These are phyloP conservation scores for Dissophora globulifera DNA, from an alignment of 192 early-diverging fungal species.

Conservation along the genomic window DNA sequence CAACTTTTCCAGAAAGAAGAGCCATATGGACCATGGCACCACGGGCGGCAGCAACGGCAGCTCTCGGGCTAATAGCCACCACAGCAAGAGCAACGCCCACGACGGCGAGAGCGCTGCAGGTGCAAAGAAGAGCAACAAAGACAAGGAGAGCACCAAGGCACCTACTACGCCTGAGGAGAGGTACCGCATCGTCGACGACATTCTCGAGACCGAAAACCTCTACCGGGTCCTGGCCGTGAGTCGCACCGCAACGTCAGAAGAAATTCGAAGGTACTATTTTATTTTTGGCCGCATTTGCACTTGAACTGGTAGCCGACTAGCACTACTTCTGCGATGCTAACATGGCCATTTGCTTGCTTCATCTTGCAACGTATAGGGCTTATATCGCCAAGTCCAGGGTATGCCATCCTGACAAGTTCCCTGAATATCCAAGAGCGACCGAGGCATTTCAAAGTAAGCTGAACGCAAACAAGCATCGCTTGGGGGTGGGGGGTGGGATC, in stretches of 20 bases:
- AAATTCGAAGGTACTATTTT: slow-evolving; percentile 60
- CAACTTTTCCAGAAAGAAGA: slow-evolving; percentile 39
- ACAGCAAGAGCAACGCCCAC: slow-evolving; percentile 5
- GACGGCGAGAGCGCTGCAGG: not conserved
- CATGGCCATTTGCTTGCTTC: not conserved
- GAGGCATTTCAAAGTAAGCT: slow-evolving; percentile 67
- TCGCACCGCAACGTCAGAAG: slow-evolving; percentile 53
- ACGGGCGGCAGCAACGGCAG: not conserved
- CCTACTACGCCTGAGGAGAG: slow-evolving; percentile 40
- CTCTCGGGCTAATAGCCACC: not conserved
- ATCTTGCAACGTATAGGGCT: slow-evolving; percentile 15
- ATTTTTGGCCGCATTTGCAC: too few species aligned
- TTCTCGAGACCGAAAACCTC: slow-evolving; percentile 59
- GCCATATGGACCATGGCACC: not conserved
- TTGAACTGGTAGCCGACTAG: too few species aligned
- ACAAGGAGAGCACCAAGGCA: slow-evolving; percentile 14
- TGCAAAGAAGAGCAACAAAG: slow-evolving; percentile 7
- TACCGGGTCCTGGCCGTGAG: slow-evolving; percentile 61
- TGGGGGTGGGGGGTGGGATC: not conserved
- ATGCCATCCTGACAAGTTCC: slow-evolving; percentile 70
- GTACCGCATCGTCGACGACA: slow-evolving; percentile 61
- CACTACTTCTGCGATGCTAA: too few species aligned
- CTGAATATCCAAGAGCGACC: slow-evolving; percentile 64
- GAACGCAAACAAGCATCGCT: not conserved
- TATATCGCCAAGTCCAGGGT: slow-evolving; percentile 61